A percentile compares a stretch with the other conserved stretches of the same genome.
phyloP scores from a whole-genome alignment of 371 early-diverging fungal genomes.

The Mucor plumbeus region DNA sequence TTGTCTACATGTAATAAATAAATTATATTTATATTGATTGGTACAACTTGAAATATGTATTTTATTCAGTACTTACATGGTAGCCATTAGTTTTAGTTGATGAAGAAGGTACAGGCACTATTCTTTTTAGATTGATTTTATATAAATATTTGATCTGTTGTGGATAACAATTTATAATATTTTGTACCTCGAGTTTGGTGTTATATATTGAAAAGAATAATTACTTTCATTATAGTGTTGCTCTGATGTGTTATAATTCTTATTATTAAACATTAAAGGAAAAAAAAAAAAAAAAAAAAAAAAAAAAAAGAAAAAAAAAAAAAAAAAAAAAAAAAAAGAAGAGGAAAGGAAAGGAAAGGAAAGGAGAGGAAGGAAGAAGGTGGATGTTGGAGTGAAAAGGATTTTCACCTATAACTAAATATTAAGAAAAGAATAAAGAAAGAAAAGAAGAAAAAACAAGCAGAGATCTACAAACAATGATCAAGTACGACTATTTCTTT shows the following conservation, averaged over 20 bases:
- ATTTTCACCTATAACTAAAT: no score
- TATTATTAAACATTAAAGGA: conserved; percentile 17
- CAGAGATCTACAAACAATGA: conserved; percentile 13
- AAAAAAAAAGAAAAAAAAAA: background rate
- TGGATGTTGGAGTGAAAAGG: background rate
- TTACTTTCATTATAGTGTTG: conserved; percentile 2
- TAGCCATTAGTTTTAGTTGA: background rate
- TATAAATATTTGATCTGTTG: background rate
- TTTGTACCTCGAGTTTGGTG: conserved; percentile 27
- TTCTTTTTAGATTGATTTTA: background rate
- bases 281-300: background rate
- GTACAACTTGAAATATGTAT: conserved; percentile 1
- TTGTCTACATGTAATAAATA: conserved; percentile 2
- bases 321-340: conserved; percentile 3
- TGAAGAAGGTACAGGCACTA: conserved; percentile 18
- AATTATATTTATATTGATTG: conserved; percentile 2
- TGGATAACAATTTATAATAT: background rate
- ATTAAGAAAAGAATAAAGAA: background rate
- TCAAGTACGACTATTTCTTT: background rate
- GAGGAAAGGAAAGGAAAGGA: no score
- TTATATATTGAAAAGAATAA: conserved; percentile 15
- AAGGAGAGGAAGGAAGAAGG: background rate
- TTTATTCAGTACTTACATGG: conserved; percentile 13
- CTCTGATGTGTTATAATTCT: background rate
- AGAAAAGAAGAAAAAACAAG: conserved; percentile 8